Percentiles rank a stretch among this genome's conserved stretches.
These are phyloP conservation scores for Phlyctochytrium arcticum DNA, from an alignment of 192 early-diverging fungal genomes.

Conservation along the genomic window DNA sequence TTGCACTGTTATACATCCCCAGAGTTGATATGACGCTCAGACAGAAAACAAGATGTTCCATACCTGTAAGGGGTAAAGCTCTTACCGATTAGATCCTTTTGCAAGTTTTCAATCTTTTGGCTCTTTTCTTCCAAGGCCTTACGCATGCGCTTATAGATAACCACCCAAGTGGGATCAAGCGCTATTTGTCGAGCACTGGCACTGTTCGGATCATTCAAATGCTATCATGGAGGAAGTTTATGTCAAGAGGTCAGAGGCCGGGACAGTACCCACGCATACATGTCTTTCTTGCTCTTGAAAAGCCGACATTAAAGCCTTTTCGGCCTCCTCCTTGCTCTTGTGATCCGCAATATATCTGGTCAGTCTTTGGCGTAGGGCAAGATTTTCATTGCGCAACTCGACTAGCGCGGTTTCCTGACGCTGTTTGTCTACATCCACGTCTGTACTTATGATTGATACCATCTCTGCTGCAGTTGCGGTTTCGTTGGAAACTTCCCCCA, in stretches of 20 bases:
- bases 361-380: slow-evolving; percentile 11
- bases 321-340: not conserved
- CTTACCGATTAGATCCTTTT: slow-evolving; percentile 21
- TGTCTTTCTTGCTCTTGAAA: not conserved
- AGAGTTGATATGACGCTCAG: not conserved
- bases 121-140: slow-evolving; percentile 29
- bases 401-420: not conserved
- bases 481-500: no score
- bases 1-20: slow-evolving; percentile 7
- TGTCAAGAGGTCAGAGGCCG: no score
- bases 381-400: slow-evolving; percentile 7
- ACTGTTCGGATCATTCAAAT: no score
- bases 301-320: not conserved
- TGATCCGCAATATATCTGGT: not conserved
- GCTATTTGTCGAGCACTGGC: no score
- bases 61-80: slow-evolving; percentile 27
- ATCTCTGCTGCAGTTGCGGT: no score
- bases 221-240: no score
- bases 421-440: no score
- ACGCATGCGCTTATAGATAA: slow-evolving; percentile 17
- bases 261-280: no score
- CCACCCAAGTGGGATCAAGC: slow-evolving; percentile 19
- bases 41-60: not conserved
- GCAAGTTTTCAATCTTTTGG: slow-evolving; percentile 27
- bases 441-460: no score